Base-by-base conservation (phyloP, 2,329 filamentous ascomycete species). In the Stemphylium beticola region DNA sequence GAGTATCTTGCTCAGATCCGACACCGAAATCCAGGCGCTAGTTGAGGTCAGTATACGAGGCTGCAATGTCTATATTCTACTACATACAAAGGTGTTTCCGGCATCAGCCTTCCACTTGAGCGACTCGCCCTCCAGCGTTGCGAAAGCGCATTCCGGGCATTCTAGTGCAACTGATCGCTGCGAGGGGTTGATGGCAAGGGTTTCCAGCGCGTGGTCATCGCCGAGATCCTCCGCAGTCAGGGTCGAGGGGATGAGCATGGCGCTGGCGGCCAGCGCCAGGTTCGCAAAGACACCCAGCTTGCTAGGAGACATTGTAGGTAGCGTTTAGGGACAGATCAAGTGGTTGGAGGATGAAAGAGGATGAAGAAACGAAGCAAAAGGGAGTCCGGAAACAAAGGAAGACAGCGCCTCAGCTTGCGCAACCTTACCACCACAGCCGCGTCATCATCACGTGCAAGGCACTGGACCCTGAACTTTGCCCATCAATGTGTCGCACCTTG, bases 21-120 rank as follows among this genome's bases (percentile, higher is more conserved):
- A 75, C 65, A 49, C 71, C 66, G 49, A 77, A 74, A 53, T 77
- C 71, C 31, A 77, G 66, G 15, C 71, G 55, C 74, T 77, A 33
- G 26, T 20, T n/a, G 7, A 32, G 17, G 57, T 72, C 50, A 74
- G 68, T 36, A 53, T 39, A 18, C n/a, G 15, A 36, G 47, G 34
- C 48, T 44, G 53, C 34, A 18, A 15, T 42, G 38, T 38, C 9
- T 32, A 17, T 24, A 29, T 32, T 33, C 43, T 20, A 32, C 10
- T 41, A 68, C 72, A 39, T 69, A 75, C 74, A 48, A 75, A 74
- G 14, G 68, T 55, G 55, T 72, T 75, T 39, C 74, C 74, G 6
- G 58, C 58, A 24, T 68, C 62, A 47, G 69, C 54, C 39, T 64
- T 62, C 73, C 73, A 75, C 1, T 53, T 62, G 48, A 68, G 49